Percentiles rank a stretch among this genome's conserved stretches.
Evolutionary conservation across 352 stramenopile genomes (phyloP).

Genomic region (Globisporangium orthogonon): DNA sequence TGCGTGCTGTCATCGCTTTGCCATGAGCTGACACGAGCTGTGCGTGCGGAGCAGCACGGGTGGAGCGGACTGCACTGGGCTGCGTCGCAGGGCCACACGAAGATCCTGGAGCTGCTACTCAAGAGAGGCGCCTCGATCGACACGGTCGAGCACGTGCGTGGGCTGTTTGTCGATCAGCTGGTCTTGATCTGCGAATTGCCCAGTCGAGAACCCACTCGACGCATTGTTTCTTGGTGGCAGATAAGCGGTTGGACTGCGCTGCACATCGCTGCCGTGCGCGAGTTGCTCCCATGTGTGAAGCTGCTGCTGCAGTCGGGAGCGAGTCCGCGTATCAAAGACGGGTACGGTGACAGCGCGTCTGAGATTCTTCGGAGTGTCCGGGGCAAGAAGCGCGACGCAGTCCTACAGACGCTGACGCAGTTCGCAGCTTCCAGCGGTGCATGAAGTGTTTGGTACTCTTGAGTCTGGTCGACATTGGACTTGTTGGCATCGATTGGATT

Average conservation of each 20-base stretch:
- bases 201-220: no score
- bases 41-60: constrained; percentile 33
- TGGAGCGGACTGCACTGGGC: constrained; percentile 79
- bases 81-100: constrained; percentile 49
- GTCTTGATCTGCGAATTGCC: no score
- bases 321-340: constrained; percentile 27
- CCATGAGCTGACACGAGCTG: not conserved
- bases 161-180: not conserved
- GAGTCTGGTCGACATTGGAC: no score
- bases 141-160: constrained; percentile 47
- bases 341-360: constrained; percentile 44
- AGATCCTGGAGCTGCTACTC: constrained; percentile 46
- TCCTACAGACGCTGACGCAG: constrained; percentile 38
- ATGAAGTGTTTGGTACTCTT: not conserved
- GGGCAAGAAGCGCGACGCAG: constrained; percentile 32
- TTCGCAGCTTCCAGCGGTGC: constrained; percentile 7
- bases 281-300: constrained; percentile 33
- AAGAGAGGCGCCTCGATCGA: constrained; percentile 34
- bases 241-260: constrained; percentile 66
- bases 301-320: constrained; percentile 41
- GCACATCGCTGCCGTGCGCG: constrained; percentile 55
- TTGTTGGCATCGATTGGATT: no score
- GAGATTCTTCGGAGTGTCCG: constrained; percentile 31
- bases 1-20: not conserved
- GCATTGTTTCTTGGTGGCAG: constrained; percentile 9